Base-by-base conservation (phyloP, 2,329 filamentous ascomycete species). In the Xylariomycetidae sp. region DNA sequence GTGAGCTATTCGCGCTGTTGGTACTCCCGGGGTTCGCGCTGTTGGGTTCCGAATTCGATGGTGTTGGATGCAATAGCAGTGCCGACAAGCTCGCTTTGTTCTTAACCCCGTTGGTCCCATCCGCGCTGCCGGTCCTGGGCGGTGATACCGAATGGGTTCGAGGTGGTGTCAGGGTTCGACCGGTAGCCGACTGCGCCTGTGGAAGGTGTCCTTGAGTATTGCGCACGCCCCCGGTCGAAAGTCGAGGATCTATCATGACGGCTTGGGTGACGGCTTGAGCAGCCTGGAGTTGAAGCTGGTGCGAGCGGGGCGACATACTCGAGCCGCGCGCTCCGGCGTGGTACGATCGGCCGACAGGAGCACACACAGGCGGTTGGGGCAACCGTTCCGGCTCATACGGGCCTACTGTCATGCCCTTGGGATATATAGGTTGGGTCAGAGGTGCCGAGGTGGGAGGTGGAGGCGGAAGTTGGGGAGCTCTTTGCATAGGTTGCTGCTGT, bases 81-180 rank as follows among this genome's bases (percentile, higher is more conserved):
- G 65, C 64, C 6, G 70, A 69, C 5, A 75, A 48, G 48, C 64
- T 71, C 4, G 68, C 62, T 56, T 62, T 70, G 52, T 64, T 59
- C 27, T 50, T 41, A 18, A 37, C 46, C 18, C 32, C 31, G 10
- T 37, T 40, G 7, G 45, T 33, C 20, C 20, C 27, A 7, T 66
- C 59, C 4, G 60, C 53, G 35, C 66, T 58, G 5, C 59, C 59
- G 36, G 57, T 62, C 29, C 64, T 61, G 1, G 69, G 66, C 4
- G 72, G 72, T 25, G 68, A 74, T 9, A 61, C 58, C n/a, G 70
- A 74, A 31, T 65, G 49, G 3, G 63, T 54, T n/a, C 70, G 63
- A 1, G 69, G 68, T 23, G 67, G 69, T 12, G 63, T 67, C 10
- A 52, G 37, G 47, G 55, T 29, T 45, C 59, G 39, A 23, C n/a